Base-by-base conservation (phyloP, 1,139 yeast genomes). In the Debaryomyces singareniensis region DNA sequence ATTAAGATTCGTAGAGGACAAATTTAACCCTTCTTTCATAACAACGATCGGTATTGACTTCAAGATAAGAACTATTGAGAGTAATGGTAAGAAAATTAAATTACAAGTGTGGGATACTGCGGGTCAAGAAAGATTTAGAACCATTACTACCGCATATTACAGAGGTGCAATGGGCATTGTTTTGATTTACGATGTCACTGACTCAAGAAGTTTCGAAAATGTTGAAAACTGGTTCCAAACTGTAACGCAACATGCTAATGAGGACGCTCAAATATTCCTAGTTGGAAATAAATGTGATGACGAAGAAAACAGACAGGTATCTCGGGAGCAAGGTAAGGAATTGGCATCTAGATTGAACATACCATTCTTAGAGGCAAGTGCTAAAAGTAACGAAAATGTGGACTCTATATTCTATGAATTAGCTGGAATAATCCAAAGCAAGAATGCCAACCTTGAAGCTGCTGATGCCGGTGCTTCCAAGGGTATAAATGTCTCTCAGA, bases 31-130 rank as follows among this genome's bases (percentile, higher is more conserved):
- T 13, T 78, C 93, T 22, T 91, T 89, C 58, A 91, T 91, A 59
- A 87, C 98, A 37, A 91, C 98, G 31, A 91, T 91, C 51, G 98
- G 98, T 34, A 91, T 91, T 53, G 98, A 91, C 59, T 91, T 91
- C 71, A 91, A 93, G 66, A 89, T 93, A 56, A 82, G 96, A 60
- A 89, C 97, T 25, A 87, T 89, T 44, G 96, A 89, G 48, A 74
- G 91, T 45, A 91, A 89, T 44, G 95, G 95, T 36, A 84, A 85
- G 60, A 80, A 82, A 46, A 84, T 93, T 59, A 91, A 91, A 63
- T 73, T 91, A 51, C 98, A 91, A 59, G 87, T 91, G 26, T 91
- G 98, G 98, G 98, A 91, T 58, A 91, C 98, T 24, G 98, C 98
- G 5, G 98, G 98, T 16, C 98, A 91, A 63, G 98, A 91, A 60